Base-by-base conservation (phyloP, 768 basidiomycete genomes). In the Hysterangium stoloniferum region DNA sequence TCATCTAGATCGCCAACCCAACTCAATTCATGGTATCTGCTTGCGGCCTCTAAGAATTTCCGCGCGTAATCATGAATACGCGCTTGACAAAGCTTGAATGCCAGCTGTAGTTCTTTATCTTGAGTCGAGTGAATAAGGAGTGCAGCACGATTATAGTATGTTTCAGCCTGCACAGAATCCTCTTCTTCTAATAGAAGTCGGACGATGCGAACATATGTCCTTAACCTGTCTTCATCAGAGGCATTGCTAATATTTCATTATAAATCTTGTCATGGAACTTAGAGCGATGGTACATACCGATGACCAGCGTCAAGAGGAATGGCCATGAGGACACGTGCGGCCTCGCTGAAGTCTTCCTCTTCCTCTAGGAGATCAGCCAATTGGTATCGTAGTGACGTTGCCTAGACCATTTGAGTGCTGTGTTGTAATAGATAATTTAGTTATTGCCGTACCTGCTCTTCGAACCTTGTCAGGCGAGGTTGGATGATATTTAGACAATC, bases 121-220 rank as follows among this genome's bases (percentile, higher is more conserved):
- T 71, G 73, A 33, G 86, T 79, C 13, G 83, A 79, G 63, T 92
- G 86, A 20, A 90, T 82, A 19, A 97, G 77, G 19, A 93, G 78
- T 1, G 92, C 89, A 17, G 96, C 96, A 49, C 96, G 87, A 61
- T 94, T 95, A 66, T 95, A 95, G 68, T 93, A 98, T 2, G 92
- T 89, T 64, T 98, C 95, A n/a, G 96, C 96, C 66, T 93, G 89
- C 2, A 94, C 86, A 4, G 89, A 91, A 61, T 99, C 95, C 63
- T 95, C 93, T 49, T 96, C 93, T 70, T 99, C 95, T 29, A 99
- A 76, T 17, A 96, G 76, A 4, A 98, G 75, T 15, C 96, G 84
- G 46, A 98, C 89, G 56, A 98, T 95, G 52, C 94, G 86, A 53
- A 98, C 82, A 63, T 97, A 96, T 32, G 95, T 76, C 24, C 78